Percentiles rank a stretch among this genome's conserved stretches.
These are phyloP conservation scores for Penicillium manginii DNA, from an alignment of 495 filamentous ascomycete genomes.

Conservation along the genomic window DNA sequence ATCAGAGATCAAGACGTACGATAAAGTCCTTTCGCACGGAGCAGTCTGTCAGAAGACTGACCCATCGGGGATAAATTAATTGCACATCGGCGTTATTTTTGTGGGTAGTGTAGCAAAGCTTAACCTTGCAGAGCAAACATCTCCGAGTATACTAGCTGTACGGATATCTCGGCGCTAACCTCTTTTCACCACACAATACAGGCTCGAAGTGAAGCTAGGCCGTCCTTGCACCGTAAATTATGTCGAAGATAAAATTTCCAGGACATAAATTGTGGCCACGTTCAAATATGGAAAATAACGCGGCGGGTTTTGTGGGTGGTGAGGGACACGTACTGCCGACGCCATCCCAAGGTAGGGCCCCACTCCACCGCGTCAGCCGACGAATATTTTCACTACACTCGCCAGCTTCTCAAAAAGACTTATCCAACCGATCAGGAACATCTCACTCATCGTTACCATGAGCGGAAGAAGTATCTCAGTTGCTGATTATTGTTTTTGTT, in stretches of 20 bases:
- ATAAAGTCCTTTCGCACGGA: not conserved
- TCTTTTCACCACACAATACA: too few species aligned
- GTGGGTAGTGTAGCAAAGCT: not conserved
- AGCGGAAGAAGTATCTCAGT: constrained; percentile 3
- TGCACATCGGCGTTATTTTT: not conserved
- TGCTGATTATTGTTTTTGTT: not conserved
- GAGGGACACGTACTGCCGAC: constrained; percentile 24
- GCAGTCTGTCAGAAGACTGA: not conserved
- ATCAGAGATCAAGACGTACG: not conserved
- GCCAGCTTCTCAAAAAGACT: constrained; percentile 7
- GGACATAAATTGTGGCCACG: not conserved
- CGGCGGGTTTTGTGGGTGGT: not conserved
- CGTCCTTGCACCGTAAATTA: not conserved
- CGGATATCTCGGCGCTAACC: not conserved
- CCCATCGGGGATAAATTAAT: not conserved
- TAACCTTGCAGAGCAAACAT: not conserved
- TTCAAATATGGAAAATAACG: constrained; percentile 10
- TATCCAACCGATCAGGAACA: constrained; percentile 4
- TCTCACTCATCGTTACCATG: not conserved
- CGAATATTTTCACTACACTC: constrained; percentile 1
- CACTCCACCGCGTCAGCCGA: constrained; percentile 30
- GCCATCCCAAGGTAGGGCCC: constrained; percentile 24
- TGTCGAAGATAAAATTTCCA: not conserved
- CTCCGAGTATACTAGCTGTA: not conserved
- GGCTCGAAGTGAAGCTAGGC: not conserved